Evolutionary conservation across 2,329 filamentous ascomycete species (phyloP).

Genomic region (Mollisia scopiformis): DNA sequence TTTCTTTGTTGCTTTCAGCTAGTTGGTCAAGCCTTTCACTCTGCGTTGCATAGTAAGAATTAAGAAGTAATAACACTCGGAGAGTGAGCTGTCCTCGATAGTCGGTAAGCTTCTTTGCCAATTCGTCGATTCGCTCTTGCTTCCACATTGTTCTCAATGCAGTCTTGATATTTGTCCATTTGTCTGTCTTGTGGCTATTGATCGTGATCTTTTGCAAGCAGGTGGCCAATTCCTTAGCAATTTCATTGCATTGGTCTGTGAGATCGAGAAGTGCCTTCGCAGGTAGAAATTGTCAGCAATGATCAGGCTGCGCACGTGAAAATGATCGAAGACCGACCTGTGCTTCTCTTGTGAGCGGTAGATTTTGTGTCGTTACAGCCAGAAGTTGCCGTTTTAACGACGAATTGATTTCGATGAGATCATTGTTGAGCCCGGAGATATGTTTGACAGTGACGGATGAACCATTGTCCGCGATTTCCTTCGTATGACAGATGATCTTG

Average conservation of each 20-base stretch:
- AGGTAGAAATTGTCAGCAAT: too few species aligned
- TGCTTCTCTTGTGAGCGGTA: neutral
- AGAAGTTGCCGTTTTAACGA: neutral
- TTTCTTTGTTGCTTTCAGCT: neutral
- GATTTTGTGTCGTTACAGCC: neutral
- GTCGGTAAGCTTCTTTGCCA: neutral
- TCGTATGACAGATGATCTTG: neutral
- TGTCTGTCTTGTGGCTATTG: too few species aligned
- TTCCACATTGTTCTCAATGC: neutral
- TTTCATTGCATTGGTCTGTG: too few species aligned
- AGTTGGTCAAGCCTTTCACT: neutral
- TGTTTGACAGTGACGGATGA: neutral
- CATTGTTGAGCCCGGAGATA: neutral
- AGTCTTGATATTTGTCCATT: neutral
- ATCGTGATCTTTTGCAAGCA: too few species aligned
- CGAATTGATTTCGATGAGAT: neutral
- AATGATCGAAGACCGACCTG: neutral
- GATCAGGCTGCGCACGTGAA: too few species aligned
- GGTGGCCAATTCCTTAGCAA: too few species aligned
- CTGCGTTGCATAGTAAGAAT: neutral
- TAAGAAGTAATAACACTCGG: neutral
- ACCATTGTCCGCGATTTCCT: neutral
- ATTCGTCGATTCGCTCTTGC: neutral
- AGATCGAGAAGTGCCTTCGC: too few species aligned
- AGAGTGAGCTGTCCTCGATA: neutral